Evolutionary conservation across 2,329 filamentous ascomycete species (phyloP), one percentile per base, ranked within the genome.

Genomic region (Pseudopyricularia javanii): DNA sequence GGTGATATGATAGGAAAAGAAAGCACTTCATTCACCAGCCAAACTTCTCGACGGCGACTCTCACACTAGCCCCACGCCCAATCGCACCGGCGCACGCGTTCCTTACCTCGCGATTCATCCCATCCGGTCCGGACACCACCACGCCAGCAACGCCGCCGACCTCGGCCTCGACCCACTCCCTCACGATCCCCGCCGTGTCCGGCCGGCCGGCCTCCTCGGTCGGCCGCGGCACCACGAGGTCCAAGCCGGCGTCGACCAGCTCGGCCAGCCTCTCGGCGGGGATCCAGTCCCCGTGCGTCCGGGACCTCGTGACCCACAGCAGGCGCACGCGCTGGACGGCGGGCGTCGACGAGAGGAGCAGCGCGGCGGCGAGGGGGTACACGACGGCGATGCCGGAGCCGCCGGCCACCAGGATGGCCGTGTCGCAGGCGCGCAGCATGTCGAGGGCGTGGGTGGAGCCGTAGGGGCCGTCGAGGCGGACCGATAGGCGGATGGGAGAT

Each of bases 331-430:
- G 64, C 51, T 66, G 65, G 59, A 48, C 50, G 55, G 28, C 49
- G 50, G 52, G 35, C 9, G 12, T 11, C 17, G 17, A 11, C 20
- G 47, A 11, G 59, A 58, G 59, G 0, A 73, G 61, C 1, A 80
- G 61, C n/a, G 74, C 68, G 68, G 77, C 80, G 1, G 78, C 68
- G 2, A 85, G 66, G 0, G 81, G 80, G 59, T 82, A 83, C 0
- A 75, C 74, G 24, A 85, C 81, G 2, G 80, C 82, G 47, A 85
- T 82, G 5, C 82, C 82, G 28, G 77, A 81, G 0, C 82, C 82
- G 3, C 82, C 81, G 1, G 80, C 80, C 8, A 86, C 68, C 11
- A 85, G 62, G 4, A 85, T 63, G 0, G 74, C 71, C 0, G 73
- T 69, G 37, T 74, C 67, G 15, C 72, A 70, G 14, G 68, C 65